Percentiles rank a stretch among this genome's conserved stretches.
phyloP scores from a whole-genome alignment of 345 rosid genomes.

The Alliaria petiolata region DNA sequence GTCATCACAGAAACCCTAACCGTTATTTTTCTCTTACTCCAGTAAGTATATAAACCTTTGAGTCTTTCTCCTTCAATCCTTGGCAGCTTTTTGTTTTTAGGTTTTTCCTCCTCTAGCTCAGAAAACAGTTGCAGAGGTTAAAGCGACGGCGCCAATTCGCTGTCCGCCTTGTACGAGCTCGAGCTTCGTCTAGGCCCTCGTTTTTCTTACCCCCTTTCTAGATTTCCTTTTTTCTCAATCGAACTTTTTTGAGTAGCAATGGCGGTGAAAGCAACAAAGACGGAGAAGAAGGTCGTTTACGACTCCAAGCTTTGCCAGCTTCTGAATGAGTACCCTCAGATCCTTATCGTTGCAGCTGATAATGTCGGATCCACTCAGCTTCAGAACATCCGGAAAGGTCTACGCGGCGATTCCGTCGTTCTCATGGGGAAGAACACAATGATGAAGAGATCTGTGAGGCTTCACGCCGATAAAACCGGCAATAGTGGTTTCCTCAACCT shows the following conservation, averaged over 20 bases:
- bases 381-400: conserved; percentile 77
- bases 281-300: conserved; percentile 75
- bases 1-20: conserved; percentile 21
- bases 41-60: conserved; percentile 18
- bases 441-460: conserved; percentile 86
- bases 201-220: neutral
- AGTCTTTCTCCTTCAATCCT: neutral
- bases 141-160: conserved; percentile 33
- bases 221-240: neutral
- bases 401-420: conserved; percentile 80
- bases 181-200: conserved; percentile 38
- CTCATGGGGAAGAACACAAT: conserved; percentile 96
- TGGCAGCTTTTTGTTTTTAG: neutral
- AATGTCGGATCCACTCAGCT: conserved; percentile 94
- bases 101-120: neutral
- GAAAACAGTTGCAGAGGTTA: conserved; percentile 24
- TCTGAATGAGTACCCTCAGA: conserved; percentile 76
- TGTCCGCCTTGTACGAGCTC: conserved; percentile 40
- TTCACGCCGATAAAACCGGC: conserved; percentile 76
- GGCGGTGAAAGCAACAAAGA: conserved; percentile 57
- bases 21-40: neutral
- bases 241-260: conserved; percentile 10
- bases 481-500: conserved; percentile 55
- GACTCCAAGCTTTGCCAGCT: conserved; percentile 77
- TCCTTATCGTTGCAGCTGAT: conserved; percentile 72